Percentiles rank a stretch among this genome's conserved stretches.
Evolutionary conservation across 441 rosid genomes (phyloP).

Genomic region (Manihot esculenta): DNA sequence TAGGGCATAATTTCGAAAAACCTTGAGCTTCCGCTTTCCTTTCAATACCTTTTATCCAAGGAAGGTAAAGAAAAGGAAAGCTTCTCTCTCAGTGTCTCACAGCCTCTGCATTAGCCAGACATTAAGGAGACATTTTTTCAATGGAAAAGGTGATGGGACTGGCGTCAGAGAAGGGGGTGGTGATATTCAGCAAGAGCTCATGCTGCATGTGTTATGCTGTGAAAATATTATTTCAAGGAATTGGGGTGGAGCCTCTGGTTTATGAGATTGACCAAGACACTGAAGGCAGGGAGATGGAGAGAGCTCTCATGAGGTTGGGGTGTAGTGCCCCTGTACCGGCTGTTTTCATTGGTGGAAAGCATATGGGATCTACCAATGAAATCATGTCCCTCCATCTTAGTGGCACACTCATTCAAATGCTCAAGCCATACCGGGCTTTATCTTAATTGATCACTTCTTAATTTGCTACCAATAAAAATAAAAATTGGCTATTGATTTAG

Average conservation of each 20-base stretch:
- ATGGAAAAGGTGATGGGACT: constrained; percentile 85
- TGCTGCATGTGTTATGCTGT: constrained; percentile 87
- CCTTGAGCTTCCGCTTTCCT: neutral
- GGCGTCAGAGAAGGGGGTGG: constrained; percentile 71
- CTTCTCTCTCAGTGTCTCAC: too few species aligned
- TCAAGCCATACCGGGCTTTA: constrained; percentile 54
- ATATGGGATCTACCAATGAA: constrained; percentile 85
- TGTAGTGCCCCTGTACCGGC: constrained; percentile 73
- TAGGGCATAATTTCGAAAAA: constrained; percentile 26
- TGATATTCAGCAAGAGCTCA: constrained; percentile 89
- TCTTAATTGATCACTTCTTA: constrained; percentile 20
- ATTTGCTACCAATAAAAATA: constrained; percentile 14
- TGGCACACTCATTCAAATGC: constrained; percentile 65
- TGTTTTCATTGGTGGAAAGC: constrained; percentile 76
- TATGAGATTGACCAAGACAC: constrained; percentile 80
- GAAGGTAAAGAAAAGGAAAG: too few species aligned
- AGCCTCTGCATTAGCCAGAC: too few species aligned
- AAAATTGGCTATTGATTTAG: constrained; percentile 33
- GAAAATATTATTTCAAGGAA: constrained; percentile 71
- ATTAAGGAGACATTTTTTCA: constrained; percentile 16
- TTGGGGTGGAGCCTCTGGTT: constrained; percentile 67
- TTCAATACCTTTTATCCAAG: neutral
- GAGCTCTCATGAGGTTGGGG: constrained; percentile 67
- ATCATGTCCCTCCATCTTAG: constrained; percentile 90
- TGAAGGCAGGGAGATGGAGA: constrained; percentile 82